Evolutionary conservation across 2,329 filamentous ascomycete genomes (phyloP).

Genomic region (Gnomoniopsis sp.): DNA sequence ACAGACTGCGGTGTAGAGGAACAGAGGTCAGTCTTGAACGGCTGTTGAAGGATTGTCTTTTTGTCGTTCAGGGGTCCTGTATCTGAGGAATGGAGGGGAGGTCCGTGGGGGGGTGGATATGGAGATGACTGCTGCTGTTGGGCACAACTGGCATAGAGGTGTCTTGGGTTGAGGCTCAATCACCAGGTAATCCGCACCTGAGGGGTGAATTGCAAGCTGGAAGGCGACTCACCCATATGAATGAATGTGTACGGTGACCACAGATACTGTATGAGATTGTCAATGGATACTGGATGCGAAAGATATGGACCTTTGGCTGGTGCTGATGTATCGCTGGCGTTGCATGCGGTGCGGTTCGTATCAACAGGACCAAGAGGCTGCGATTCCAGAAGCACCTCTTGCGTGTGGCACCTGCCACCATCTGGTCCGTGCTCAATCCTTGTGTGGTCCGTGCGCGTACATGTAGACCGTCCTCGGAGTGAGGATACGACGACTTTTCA

Average conservation of each 20-base stretch:
- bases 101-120: not conserved
- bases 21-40: not conserved
- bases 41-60: not conserved
- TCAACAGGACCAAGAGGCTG: not conserved
- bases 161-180: not conserved
- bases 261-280: conserved; percentile 17
- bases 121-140: not conserved
- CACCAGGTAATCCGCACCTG: not conserved
- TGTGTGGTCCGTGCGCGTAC: too few species aligned
- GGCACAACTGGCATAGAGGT: not conserved
- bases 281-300: conserved; percentile 20
- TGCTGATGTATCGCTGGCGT: conserved; percentile 3
- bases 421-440: too few species aligned
- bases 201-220: not conserved
- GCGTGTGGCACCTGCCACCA: not conserved
- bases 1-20: not conserved
- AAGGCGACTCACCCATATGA: conserved; percentile 15
- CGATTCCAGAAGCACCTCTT: not conserved
- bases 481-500: too few species aligned
- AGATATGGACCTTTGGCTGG: conserved; percentile 16
- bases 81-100: not conserved
- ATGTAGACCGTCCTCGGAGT: too few species aligned
- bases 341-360: not conserved
- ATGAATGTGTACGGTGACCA: conserved; percentile 16
- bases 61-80: not conserved